Evolutionary conservation across 352 stramenopile species (phyloP), one percentile per base, ranked within the genome.

Genomic region (Saprolegnia parasitica): DNA sequence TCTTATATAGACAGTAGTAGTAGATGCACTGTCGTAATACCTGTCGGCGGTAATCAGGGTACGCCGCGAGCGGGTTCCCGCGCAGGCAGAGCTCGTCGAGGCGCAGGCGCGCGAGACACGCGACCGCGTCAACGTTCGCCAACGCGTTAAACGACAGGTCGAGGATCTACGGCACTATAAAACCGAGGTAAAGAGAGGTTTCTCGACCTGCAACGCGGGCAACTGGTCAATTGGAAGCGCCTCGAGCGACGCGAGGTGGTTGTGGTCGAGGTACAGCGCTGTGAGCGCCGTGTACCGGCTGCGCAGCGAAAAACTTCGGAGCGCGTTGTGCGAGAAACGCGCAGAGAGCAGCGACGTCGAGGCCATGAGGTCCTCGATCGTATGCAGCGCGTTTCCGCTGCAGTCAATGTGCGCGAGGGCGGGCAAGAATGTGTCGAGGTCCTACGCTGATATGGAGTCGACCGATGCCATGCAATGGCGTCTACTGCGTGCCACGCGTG

Each of bases 11-110:
- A 58, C 42, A 20, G 10, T 23, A 20, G 15, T 10, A 42, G 4
- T 57, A 6, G 4, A 68, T 32, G 26, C 13, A 16, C 5, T 9
- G 29, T 21, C n/a, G n/a, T n/a, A 9, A 20, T 52, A 70, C 80
- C 63, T 95, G 86, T 24, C 87, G 78, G 45, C 87, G 77, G 67
- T 94, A 92, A 40, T 95, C 87, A 10, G 87, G 81, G 26, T 84
- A 76, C 5, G 74, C 70, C 21, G 84, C 74, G 40, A 95, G 82
- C 20, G 84, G 86, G 45, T 95, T 95, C n/a, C 87, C 84, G 52
- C 78, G 76, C 56, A 95, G 68, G 11, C 81, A 77, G n/a, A 94
- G 57, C 4, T 60, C 52, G 16, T 16, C n/a, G 24, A 60, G 52
- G 3, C 13, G 24, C 35, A 60, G 20, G 3, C 3, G 2, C 3